These are phyloP conservation scores for Amphibolis antarctica DNA, from an alignment of 106 monocot species.

Conservation along the genomic window DNA sequence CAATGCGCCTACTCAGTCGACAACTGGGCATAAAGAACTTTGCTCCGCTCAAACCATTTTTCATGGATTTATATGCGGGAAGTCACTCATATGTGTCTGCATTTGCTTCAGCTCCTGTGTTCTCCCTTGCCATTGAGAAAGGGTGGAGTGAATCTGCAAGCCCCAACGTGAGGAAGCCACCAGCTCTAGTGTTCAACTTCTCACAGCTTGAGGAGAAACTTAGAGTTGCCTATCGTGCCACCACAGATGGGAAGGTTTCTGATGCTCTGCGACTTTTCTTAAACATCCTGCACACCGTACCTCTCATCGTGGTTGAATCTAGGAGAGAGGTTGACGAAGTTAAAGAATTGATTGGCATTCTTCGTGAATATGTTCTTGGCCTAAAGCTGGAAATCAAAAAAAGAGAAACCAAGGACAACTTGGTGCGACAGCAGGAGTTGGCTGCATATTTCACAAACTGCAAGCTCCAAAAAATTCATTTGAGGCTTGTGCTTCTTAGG, in stretches of 20 bases:
- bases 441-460: slow-evolving; percentile 90
- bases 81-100: slow-evolving; percentile 70
- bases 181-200: slow-evolving; percentile 65
- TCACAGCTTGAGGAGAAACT: slow-evolving; percentile 75
- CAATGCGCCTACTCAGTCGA: slow-evolving; percentile 65
- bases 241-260: slow-evolving; percentile 62
- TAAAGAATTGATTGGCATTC: slow-evolving; percentile 72
- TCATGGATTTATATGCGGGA: slow-evolving; percentile 54
- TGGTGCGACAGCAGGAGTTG: slow-evolving; percentile 54
- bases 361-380: slow-evolving; percentile 62
- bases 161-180: slow-evolving; percentile 57
- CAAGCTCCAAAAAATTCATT: slow-evolving; percentile 59
- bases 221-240: slow-evolving; percentile 46
- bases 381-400: slow-evolving; percentile 62
- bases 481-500: slow-evolving; percentile 47
- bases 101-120: slow-evolving; percentile 36
- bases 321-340: slow-evolving; percentile 87
- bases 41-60: slow-evolving; percentile 48
- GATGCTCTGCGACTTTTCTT: slow-evolving; percentile 73
- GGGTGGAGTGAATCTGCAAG: slow-evolving; percentile 73
- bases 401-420: slow-evolving; percentile 47
- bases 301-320: slow-evolving; percentile 70
- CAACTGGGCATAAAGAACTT: slow-evolving; percentile 86
- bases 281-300: slow-evolving; percentile 50
- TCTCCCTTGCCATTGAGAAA: slow-evolving; percentile 57